A percentile compares a stretch with the other conserved stretches of the same genome.
Conservation (phyloP, 495 filamentous ascomycete species). For the Xylaria curta region DNA sequence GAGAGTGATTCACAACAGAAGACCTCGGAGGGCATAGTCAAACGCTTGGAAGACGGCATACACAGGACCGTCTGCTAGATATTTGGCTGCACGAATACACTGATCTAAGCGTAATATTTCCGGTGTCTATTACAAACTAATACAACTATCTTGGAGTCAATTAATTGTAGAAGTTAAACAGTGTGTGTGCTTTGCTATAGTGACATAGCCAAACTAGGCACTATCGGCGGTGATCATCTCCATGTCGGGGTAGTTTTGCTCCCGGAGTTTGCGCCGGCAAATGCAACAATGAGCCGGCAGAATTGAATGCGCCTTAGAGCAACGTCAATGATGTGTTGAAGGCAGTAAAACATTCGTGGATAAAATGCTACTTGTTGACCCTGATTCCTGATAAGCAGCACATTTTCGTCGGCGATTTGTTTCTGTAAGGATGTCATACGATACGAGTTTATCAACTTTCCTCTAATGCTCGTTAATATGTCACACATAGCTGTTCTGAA, state of each 20-base stretch:
- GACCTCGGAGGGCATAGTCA: constrained; percentile 19
- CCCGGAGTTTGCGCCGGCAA: constrained; percentile 1
- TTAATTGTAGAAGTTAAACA: neutral
- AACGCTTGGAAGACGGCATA: constrained; percentile 63
- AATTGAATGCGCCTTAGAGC: neutral
- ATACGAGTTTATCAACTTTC: too few relatives aligned
- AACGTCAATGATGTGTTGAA: neutral
- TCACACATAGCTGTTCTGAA: neutral
- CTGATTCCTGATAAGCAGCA: neutral
- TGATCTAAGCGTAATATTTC: neutral
- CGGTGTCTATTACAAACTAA: neutral
- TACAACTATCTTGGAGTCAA: neutral
- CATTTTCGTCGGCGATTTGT: neutral
- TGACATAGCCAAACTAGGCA: neutral
- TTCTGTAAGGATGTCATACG: neutral
- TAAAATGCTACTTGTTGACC: neutral
- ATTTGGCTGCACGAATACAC: too few relatives aligned
- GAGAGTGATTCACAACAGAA: constrained; percentile 30
- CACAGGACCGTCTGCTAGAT: constrained; percentile 64
- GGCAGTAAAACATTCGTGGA: neutral
- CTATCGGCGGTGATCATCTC: neutral
- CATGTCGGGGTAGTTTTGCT: neutral
- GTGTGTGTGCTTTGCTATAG: neutral
- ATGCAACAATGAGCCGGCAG: neutral
- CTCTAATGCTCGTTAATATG: too few relatives aligned